phyloP scores from a whole-genome alignment of 768 basidiomycete species.

The Coprinopsis marcescibilis region DNA sequence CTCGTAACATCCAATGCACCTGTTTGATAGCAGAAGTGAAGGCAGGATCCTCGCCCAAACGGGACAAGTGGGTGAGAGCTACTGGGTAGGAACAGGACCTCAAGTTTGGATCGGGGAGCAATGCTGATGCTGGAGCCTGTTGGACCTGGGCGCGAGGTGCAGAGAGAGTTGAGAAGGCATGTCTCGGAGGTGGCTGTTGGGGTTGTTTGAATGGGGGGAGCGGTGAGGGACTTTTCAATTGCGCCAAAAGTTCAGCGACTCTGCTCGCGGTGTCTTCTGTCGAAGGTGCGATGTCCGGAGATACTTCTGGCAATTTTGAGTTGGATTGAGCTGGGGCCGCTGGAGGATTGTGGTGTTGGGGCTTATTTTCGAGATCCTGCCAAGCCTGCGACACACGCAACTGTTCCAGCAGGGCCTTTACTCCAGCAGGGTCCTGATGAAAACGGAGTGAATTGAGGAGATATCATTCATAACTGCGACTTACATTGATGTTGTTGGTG shows the following conservation, averaged over 20 bases:
- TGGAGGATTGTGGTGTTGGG: not conserved
- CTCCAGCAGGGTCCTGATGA: conserved; percentile 54
- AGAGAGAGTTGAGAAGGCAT: not conserved
- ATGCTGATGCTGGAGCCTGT: not conserved
- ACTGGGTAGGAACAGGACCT: conserved; percentile 60
- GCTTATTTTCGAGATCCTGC: conserved; percentile 36
- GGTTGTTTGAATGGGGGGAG: not conserved
- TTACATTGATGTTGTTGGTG: no score
- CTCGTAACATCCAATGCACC: conserved; percentile 29
- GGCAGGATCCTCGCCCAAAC: conserved; percentile 46
- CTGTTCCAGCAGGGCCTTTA: conserved; percentile 68
- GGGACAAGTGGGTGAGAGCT: conserved; percentile 59
- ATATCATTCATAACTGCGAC: no score
- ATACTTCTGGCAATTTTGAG: not conserved
- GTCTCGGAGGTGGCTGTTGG: not conserved
- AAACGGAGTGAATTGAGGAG: conserved; percentile 12
- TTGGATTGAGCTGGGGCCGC: not conserved
- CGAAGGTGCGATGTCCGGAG: no score
- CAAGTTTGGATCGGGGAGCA: conserved; percentile 14
- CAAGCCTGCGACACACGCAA: conserved; percentile 64
- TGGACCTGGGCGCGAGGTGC: no score
- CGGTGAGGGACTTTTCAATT: not conserved
- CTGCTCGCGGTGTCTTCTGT: not conserved
- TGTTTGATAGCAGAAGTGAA: conserved; percentile 47
- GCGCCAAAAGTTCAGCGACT: conserved; percentile 1